phyloP scores from a whole-genome alignment of 441 rosid species.

The Adansonia grandidieri region DNA sequence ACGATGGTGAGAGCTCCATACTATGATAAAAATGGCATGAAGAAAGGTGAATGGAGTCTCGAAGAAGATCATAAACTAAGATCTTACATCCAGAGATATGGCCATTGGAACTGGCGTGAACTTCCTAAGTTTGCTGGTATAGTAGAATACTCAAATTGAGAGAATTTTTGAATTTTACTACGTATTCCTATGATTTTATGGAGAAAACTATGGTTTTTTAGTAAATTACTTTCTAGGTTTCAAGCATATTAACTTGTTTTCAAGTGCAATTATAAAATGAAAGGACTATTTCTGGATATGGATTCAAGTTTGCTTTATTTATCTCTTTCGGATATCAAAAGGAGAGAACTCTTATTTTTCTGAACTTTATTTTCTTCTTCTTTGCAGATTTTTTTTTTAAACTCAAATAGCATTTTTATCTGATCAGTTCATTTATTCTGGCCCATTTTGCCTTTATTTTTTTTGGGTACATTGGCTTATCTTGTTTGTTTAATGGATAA shows the following conservation, averaged over 20 bases:
- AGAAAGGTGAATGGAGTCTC: constrained; percentile 45
- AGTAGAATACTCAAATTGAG: no score
- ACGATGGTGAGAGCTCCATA: constrained; percentile 46
- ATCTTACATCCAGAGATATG: constrained; percentile 37
- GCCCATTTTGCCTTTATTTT: not conserved
- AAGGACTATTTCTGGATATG: not conserved
- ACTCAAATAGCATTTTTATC: not conserved
- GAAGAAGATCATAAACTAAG: constrained; percentile 50
- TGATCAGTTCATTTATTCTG: not conserved
- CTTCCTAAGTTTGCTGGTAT: constrained; percentile 54
- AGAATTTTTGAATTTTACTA: no score
- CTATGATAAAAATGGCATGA: constrained; percentile 29
- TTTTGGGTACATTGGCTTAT: not conserved
- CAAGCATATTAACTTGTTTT: not conserved
- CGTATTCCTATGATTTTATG: no score
- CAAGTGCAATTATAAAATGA: not conserved
- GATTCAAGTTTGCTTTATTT: not conserved
- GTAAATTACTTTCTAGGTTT: not conserved
- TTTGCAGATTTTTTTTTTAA: no score
- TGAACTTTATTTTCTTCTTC: no score
- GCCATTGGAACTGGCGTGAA: constrained; percentile 52
- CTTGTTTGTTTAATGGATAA: not conserved
- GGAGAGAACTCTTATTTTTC: not conserved
- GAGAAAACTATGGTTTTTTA: not conserved
- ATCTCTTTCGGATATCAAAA: not conserved